A percentile compares a stretch with the other conserved stretches of the same genome.
Conservation (phyloP, 345 rosid species). For the Camelina laxa region DNA sequence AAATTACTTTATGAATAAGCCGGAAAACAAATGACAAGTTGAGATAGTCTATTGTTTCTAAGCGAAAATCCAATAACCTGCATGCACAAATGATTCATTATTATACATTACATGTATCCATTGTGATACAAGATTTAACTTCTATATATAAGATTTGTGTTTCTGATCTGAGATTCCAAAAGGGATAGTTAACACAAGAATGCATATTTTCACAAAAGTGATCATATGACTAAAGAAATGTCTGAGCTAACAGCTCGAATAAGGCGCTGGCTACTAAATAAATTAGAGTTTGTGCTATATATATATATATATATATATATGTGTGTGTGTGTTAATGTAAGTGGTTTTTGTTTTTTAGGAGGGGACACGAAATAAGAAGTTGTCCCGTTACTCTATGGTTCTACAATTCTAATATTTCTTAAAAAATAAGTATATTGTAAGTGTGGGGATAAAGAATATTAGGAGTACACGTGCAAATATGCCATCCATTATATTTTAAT, state of each 20-base stretch:
- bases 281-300: conserved; percentile 17
- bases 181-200: conserved; percentile 6
- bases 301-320: background rate
- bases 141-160: background rate
- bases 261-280: conserved; percentile 9
- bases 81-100: background rate
- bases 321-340: conserved; percentile 20
- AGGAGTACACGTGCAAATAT: conserved; percentile 44
- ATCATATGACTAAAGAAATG: conserved; percentile 21
- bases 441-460: conserved; percentile 27
- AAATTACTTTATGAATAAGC: background rate
- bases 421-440: background rate
- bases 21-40: background rate
- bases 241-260: conserved; percentile 1
- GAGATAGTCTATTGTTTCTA: background rate
- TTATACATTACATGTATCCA: background rate
- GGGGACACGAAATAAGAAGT: conserved; percentile 37
- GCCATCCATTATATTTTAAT: conserved; percentile 16
- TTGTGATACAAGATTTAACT: background rate
- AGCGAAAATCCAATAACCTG: background rate
- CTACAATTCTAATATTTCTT: conserved; percentile 23
- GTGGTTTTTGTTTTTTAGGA: conserved; percentile 36
- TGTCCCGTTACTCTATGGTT: conserved; percentile 37
- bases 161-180: background rate
- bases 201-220: background rate